Percentiles rank a stretch among this genome's conserved stretches.
phyloP scores from a whole-genome alignment of 352 stramenopile genomes.

The Globisporangium paddicum region DNA sequence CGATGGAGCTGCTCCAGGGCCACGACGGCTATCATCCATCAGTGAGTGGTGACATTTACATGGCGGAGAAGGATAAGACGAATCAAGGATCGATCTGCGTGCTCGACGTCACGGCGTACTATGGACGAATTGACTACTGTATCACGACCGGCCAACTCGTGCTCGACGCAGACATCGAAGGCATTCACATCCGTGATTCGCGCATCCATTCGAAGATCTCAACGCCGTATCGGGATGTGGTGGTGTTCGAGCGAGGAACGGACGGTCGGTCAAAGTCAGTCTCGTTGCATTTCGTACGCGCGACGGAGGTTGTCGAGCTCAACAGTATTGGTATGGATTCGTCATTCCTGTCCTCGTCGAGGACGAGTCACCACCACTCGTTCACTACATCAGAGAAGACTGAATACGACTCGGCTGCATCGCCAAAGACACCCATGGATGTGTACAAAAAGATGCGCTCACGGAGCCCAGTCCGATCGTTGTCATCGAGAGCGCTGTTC shows the following conservation, averaged over 20 bases:
- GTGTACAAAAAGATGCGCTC: constrained; percentile 6
- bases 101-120: constrained; percentile 46
- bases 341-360: constrained; percentile 22
- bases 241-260: constrained; percentile 56
- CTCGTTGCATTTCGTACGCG: constrained; percentile 52
- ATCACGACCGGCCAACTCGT: constrained; percentile 39
- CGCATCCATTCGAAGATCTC: constrained; percentile 52
- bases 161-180: constrained; percentile 45
- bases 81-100: constrained; percentile 74
- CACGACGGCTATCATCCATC: constrained; percentile 78
- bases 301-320: constrained; percentile 36
- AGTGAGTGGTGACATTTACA: constrained; percentile 65
- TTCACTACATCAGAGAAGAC: not conserved
- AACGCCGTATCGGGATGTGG: constrained; percentile 58
- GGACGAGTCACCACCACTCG: not conserved
- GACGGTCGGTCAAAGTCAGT: constrained; percentile 42
- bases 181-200: constrained; percentile 67
- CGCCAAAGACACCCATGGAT: constrained; percentile 4
- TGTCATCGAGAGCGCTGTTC: constrained; percentile 35
- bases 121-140: constrained; percentile 45
- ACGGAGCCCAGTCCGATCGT: constrained; percentile 21
- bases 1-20: constrained; percentile 74
- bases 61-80: constrained; percentile 58
- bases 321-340: constrained; percentile 38
- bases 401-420: not conserved